Percentiles rank a stretch among this genome's conserved stretches.
Evolutionary conservation across 768 basidiomycete genomes (phyloP).

Genomic region (Hypholoma fasciculare): DNA sequence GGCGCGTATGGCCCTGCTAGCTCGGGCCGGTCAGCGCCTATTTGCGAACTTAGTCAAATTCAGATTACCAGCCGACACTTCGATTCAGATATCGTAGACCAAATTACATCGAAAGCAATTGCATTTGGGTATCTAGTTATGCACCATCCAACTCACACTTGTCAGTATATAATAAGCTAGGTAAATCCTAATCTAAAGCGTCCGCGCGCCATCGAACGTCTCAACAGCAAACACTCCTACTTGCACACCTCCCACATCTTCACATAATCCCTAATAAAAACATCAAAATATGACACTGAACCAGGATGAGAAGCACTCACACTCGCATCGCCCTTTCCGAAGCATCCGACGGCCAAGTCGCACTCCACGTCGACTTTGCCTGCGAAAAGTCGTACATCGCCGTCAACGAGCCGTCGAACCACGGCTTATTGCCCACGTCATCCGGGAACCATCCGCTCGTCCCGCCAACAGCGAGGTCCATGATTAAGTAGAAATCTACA

Average conservation of each 20-base stretch:
- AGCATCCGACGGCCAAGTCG: constrained; percentile 65
- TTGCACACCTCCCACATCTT: constrained; percentile 50
- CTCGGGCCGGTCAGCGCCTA: too few species aligned
- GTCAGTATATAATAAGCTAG: background rate
- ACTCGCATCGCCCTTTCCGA: constrained; percentile 70
- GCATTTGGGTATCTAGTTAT: background rate
- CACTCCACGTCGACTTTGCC: constrained; percentile 61
- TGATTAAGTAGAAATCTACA: constrained; percentile 74
- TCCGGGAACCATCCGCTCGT: constrained; percentile 93
- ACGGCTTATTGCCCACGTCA: constrained; percentile 69
- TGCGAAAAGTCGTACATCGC: constrained; percentile 74
- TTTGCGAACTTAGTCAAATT: too few species aligned
- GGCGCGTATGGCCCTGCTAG: too few species aligned
- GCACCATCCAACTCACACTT: background rate
- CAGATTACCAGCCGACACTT: too few species aligned
- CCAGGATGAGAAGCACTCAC: constrained; percentile 16
- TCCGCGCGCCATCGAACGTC: background rate
- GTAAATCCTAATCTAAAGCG: background rate
- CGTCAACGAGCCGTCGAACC: constrained; percentile 64
- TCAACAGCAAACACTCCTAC: background rate
- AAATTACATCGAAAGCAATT: background rate
- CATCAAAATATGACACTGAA: too few species aligned
- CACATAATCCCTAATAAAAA: constrained; percentile 31
- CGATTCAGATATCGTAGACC: too few species aligned
- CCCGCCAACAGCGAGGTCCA: constrained; percentile 77